Percentiles rank a stretch among this genome's conserved stretches.
Evolutionary conservation across 306 rosid species (phyloP).

Genomic region (Sesbania bispinosa): DNA sequence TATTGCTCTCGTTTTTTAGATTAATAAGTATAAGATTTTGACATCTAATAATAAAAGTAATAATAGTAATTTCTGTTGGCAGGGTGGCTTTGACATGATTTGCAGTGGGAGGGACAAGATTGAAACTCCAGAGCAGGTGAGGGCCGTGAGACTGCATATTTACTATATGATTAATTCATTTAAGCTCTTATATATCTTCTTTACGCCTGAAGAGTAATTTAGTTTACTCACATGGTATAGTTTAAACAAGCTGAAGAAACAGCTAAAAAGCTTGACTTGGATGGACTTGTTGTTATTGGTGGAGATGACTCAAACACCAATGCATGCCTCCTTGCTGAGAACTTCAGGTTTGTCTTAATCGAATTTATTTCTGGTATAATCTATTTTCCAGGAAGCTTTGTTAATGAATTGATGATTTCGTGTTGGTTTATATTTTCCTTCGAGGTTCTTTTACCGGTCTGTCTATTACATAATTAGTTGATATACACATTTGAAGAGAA

Average conservation of each 20-base stretch:
- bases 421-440: neutral
- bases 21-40: neutral
- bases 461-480: neutral
- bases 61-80: constrained; percentile 25
- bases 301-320: constrained; percentile 99
- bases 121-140: constrained; percentile 98
- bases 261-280: constrained; percentile 77
- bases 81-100: constrained; percentile 99
- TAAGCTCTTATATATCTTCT: neutral
- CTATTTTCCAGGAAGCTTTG: constrained; percentile 11
- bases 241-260: constrained; percentile 97
- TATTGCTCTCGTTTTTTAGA: neutral
- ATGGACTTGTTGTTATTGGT: constrained; percentile 97
- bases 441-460: neutral
- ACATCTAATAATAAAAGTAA: neutral
- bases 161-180: neutral
- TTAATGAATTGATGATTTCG: neutral
- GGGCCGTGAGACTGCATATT: constrained; percentile 10
- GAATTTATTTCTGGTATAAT: neutral
- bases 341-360: constrained; percentile 64
- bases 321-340: constrained; percentile 97
- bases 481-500: neutral
- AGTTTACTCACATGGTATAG: constrained; percentile 44
- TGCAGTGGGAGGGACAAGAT: constrained; percentile 99
- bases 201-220: constrained; percentile 15